Base-by-base conservation (phyloP, 1,284 basidiomycete species). In the Somion occarium region DNA sequence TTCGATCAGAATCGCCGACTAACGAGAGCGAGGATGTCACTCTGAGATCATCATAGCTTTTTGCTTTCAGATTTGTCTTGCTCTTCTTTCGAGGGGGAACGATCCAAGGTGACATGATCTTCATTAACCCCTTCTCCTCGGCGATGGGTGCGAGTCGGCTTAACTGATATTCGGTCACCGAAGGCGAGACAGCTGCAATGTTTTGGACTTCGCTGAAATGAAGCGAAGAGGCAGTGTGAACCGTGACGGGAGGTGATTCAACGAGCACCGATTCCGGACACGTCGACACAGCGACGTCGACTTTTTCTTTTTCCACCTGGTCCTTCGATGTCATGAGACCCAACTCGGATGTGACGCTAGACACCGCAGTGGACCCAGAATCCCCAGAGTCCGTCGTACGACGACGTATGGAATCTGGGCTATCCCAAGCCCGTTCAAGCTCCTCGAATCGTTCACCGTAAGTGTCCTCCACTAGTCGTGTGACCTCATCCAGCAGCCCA, bases 391-490 rank as follows among this genome's bases (percentile, higher is more conserved):
- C 64, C 1, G 60, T 62, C 23, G 65, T 67, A 2, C 59, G 59
- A 37, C 63, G 55, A 23, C 64, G 50, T 5, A 42, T 37, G 15
- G 41, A 25, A n/a, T 55, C 53, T 3, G 38, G 44, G 12, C 38
- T 41, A 42, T 52, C 49, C 52, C 49, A 53, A 11, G 3, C 56
- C 57, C 44, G 55, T 51, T 52, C 58, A 52, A 74, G 59, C 46
- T 73, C 54, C 22, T 49, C 50, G 30, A 61, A 51, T 2, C 44
- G 26, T n/a, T 52, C 46, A 15, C 56, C 58, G 24, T 56, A 51
- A 1, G 38, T 73, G 15, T 69, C 71, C 41, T 75, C 70, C 23
- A 78, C 69, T 3, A 72, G 70, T n/a, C 68, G 63, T 2, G 69
- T 69, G 15, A 79, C 71, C 0, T 66, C 64, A 30, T 74, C 72